Conservation (phyloP, 345 rosid species). For the Lepidium africanum region DNA sequence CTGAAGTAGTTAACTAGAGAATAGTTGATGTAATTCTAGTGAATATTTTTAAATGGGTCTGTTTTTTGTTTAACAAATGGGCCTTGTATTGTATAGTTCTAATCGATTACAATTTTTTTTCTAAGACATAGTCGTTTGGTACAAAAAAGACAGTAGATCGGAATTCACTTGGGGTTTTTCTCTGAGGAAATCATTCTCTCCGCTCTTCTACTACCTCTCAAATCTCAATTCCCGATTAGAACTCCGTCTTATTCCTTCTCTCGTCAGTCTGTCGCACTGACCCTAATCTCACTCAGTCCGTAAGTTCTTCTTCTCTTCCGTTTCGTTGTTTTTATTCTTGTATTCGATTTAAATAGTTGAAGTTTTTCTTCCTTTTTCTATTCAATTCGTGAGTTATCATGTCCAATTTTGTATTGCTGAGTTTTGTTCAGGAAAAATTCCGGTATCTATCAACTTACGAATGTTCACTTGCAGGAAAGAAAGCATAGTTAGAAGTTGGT, state of each 20-base stretch:
- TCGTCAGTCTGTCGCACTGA: background rate
- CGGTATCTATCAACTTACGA: background rate
- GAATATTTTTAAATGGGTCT: no score
- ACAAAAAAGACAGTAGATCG: slow-evolving; percentile 3
- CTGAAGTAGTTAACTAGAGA: no score
- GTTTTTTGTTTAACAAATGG: no score
- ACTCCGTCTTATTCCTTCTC: background rate
- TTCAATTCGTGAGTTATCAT: background rate
- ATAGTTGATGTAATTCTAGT: no score
- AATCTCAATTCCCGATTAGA: slow-evolving; percentile 18
- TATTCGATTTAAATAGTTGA: background rate
- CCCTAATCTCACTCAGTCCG: background rate
- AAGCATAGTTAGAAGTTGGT: background rate
- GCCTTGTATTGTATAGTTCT: no score
- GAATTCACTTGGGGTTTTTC: background rate
- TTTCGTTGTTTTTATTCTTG: background rate
- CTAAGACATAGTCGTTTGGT: background rate
- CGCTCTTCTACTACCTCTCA: background rate
- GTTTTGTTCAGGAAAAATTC: background rate
- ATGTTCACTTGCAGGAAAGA: background rate
- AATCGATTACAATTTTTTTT: no score
- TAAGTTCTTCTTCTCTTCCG: background rate
- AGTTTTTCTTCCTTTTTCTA: background rate
- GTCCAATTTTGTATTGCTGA: background rate
- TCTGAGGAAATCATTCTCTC: background rate